These are phyloP conservation scores for Suhomyces wounanorum DNA, from an alignment of 1,139 yeast species.

Conservation along the genomic window DNA sequence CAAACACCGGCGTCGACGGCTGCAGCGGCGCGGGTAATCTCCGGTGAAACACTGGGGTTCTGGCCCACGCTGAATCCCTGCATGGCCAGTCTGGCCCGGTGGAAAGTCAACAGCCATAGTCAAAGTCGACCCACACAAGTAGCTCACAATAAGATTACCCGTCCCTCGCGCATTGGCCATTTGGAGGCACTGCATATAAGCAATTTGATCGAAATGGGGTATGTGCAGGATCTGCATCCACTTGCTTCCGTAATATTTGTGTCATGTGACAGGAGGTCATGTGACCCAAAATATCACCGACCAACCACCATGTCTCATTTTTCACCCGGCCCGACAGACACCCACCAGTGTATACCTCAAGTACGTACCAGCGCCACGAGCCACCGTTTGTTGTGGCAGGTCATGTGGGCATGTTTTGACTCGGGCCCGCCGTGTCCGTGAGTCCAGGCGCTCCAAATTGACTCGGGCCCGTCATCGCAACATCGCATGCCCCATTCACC, in stretches of 20 bases:
- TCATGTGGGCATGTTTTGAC: not conserved
- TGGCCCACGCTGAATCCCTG: no score
- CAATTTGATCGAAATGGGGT: no score
- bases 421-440: not conserved
- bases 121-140: no score
- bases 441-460: not conserved
- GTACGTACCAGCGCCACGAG: constrained; percentile 1
- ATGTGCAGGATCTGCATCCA: no score
- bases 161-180: no score
- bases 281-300: not conserved
- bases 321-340: constrained; percentile 5
- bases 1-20: no score
- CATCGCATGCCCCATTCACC: not conserved
- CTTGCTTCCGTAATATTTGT: no score
- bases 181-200: no score
- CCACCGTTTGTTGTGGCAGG: not conserved
- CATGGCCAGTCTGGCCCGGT: no score
- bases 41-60: not conserved
- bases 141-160: no score
- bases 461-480: not conserved
- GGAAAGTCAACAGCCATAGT: no score
- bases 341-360: not conserved
- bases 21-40: no score
- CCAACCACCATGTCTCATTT: constrained; percentile 14
- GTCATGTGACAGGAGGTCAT: not conserved